These are phyloP conservation scores for Yamadazyma oceani DNA, from an alignment of 1,139 yeast genomes.

Conservation along the genomic window DNA sequence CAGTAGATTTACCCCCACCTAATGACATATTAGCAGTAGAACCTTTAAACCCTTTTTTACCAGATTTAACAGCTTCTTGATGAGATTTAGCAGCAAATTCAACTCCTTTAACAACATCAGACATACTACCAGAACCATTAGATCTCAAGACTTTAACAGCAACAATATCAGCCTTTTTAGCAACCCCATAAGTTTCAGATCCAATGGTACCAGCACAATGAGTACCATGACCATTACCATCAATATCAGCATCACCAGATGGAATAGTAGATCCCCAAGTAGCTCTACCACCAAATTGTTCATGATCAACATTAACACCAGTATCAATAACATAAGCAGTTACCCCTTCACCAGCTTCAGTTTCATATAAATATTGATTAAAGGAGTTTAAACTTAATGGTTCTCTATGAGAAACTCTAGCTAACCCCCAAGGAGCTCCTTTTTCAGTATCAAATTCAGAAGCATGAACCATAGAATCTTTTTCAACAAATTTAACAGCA, in stretches of 20 bases:
- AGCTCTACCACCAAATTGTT: conserved; percentile 45
- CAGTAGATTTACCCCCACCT: conserved; percentile 44
- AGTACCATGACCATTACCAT: conserved; percentile 57
- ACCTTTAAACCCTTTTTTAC: conserved; percentile 42
- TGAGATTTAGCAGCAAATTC: conserved; percentile 44
- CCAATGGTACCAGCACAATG: conserved; percentile 51
- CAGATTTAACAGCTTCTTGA: conserved; percentile 26
- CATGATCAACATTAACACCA: conserved; percentile 41
- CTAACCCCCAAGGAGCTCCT: conserved; percentile 36
- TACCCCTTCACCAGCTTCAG: conserved; percentile 44
- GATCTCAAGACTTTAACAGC: conserved; percentile 45
- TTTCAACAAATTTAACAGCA: conserved; percentile 36
- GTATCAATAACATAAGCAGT: conserved; percentile 47
- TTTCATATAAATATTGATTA: conserved; percentile 34
- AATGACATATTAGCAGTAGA: conserved; percentile 46
- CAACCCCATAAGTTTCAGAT: conserved; percentile 42
- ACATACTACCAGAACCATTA: conserved; percentile 41
- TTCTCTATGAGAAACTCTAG: conserved; percentile 41
- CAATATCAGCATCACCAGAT: conserved; percentile 34
- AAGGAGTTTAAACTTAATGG: conserved; percentile 55
- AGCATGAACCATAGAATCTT: conserved; percentile 32
- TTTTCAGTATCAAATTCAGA: conserved; percentile 37
- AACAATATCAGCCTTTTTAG: conserved; percentile 42
- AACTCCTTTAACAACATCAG: conserved; percentile 45
- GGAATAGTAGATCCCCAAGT: conserved; percentile 44